A percentile compares a stretch with the other conserved stretches of the same genome.
These are phyloP conservation scores for Myriosclerotinia scirpicola DNA, from an alignment of 2,329 filamentous ascomycete species.

Conservation along the genomic window DNA sequence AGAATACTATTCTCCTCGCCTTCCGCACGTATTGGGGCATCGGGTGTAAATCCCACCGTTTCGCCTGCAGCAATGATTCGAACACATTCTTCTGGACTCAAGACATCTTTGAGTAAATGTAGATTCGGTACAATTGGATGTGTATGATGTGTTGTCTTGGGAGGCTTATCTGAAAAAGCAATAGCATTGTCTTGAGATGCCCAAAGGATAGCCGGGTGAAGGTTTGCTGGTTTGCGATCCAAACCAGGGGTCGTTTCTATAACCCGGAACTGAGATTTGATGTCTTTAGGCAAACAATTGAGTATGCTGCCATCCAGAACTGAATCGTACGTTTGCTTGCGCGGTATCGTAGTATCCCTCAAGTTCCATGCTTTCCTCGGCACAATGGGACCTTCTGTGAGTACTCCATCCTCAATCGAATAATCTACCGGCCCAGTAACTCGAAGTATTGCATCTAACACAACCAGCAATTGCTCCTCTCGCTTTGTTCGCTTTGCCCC, in stretches of 20 bases:
- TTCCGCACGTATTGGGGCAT: constrained; percentile 65
- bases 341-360: constrained; percentile 43
- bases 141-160: constrained; percentile 52
- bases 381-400: constrained; percentile 37
- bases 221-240: constrained; percentile 65
- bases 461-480: constrained; percentile 57
- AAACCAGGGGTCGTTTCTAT: constrained; percentile 62
- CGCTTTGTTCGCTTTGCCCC: constrained; percentile 44
- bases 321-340: constrained; percentile 53
- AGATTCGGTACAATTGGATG: constrained; percentile 65
- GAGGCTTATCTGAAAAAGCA: constrained; percentile 48
- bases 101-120: constrained; percentile 58
- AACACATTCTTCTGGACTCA: constrained; percentile 61
- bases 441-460: constrained; percentile 64
- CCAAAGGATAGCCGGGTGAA: constrained; percentile 65
- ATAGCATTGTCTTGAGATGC: constrained; percentile 59
- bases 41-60: constrained; percentile 63
- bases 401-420: constrained; percentile 34
- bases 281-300: constrained; percentile 41
- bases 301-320: constrained; percentile 60
- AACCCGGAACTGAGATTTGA: constrained; percentile 51
- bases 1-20: constrained; percentile 61
- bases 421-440: constrained; percentile 62
- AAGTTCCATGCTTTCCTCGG: constrained; percentile 63
- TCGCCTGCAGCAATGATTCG: constrained; percentile 68